Percentiles rank a stretch among this genome's conserved stretches.
phyloP scores from a whole-genome alignment of 2,329 filamentous ascomycete genomes.

The Hypoxylon rubiginosum region DNA sequence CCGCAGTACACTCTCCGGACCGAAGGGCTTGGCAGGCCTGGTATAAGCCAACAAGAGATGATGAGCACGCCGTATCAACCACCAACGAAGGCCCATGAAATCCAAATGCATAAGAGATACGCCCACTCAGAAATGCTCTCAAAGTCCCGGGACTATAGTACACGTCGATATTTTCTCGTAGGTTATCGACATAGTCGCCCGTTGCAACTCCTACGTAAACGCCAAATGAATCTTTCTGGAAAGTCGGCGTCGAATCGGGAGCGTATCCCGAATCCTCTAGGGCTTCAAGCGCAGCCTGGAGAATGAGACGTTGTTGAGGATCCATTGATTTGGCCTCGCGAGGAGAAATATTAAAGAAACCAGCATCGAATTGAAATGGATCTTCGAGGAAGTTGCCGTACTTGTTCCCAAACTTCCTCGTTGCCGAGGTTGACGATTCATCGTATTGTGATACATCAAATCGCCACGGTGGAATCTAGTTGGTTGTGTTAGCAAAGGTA shows the following conservation, averaged over 20 bases:
- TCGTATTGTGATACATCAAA: neutral
- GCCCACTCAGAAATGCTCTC: slow-evolving; percentile 38
- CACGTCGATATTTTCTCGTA: slow-evolving; percentile 47
- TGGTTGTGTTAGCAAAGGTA: neutral
- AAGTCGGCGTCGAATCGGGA: slow-evolving; percentile 39
- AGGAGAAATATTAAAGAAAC: slow-evolving; percentile 39
- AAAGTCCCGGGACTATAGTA: slow-evolving; percentile 48
- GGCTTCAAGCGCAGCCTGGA: slow-evolving; percentile 36
- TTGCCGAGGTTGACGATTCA: neutral
- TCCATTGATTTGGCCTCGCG: slow-evolving; percentile 44
- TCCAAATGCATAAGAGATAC: slow-evolving; percentile 49
- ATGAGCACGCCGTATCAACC: slow-evolving; percentile 52
- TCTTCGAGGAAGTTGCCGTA: slow-evolving; percentile 38
- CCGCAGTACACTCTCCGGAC: slow-evolving; percentile 35
- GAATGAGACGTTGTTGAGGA: slow-evolving; percentile 41
- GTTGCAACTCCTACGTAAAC: slow-evolving; percentile 50
- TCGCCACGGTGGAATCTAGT: slow-evolving; percentile 2
- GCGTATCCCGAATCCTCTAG: slow-evolving; percentile 47
- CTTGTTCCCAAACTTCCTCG: neutral
- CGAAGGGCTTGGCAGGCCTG: slow-evolving; percentile 44
- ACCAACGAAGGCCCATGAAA: slow-evolving; percentile 46
- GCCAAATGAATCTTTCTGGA: slow-evolving; percentile 46
- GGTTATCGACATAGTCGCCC: slow-evolving; percentile 51
- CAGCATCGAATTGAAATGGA: slow-evolving; percentile 38
- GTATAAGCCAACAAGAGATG: slow-evolving; percentile 50